Evolutionary conservation across 805 yeast genomes (phyloP).

Genomic region (Pichia membranifaciens): DNA sequence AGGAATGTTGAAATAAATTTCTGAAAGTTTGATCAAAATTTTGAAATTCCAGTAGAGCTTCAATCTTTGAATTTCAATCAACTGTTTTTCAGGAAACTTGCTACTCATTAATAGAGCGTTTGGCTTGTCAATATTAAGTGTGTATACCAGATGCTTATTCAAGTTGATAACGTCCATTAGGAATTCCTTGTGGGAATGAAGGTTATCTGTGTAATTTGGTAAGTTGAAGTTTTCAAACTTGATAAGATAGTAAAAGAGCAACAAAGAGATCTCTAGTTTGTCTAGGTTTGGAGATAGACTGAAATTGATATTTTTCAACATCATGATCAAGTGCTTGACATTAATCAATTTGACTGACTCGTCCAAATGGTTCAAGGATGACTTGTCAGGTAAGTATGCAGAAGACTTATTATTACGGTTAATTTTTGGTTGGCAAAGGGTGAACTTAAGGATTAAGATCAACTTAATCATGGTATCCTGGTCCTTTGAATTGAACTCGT

Average conservation of each 20-base stretch:
- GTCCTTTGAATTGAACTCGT: conserved; percentile 28
- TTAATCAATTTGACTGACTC: conserved; percentile 30
- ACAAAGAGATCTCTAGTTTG: conserved; percentile 45
- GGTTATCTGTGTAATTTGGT: conserved; percentile 17
- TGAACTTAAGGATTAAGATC: conserved; percentile 48
- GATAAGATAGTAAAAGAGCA: conserved; percentile 46
- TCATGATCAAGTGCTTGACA: conserved; percentile 36
- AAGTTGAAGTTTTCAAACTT: conserved; percentile 28
- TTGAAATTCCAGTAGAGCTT: conserved; percentile 41
- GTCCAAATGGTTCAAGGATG: conserved; percentile 26
- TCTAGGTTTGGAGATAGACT: conserved; percentile 38
- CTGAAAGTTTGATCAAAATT: conserved; percentile 28
- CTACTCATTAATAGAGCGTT: conserved; percentile 7
- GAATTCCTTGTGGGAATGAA: conserved; percentile 27
- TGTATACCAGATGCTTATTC: conserved; percentile 33
- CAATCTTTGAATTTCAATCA: conserved; percentile 29
- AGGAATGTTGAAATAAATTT: conserved; percentile 24
- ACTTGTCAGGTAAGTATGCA: conserved; percentile 23
- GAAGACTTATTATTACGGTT: conserved; percentile 14
- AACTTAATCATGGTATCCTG: conserved; percentile 43
- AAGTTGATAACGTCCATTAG: conserved; percentile 44
- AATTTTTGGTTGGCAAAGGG: conserved; percentile 33
- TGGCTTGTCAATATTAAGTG: conserved; percentile 38
- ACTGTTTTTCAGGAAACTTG: conserved; percentile 14
- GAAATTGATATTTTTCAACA: conserved; percentile 43